Evolutionary conservation across 495 filamentous ascomycete genomes (phyloP), one percentile per base, ranked within the genome.

Genomic region (Parathielavia appendiculata): DNA sequence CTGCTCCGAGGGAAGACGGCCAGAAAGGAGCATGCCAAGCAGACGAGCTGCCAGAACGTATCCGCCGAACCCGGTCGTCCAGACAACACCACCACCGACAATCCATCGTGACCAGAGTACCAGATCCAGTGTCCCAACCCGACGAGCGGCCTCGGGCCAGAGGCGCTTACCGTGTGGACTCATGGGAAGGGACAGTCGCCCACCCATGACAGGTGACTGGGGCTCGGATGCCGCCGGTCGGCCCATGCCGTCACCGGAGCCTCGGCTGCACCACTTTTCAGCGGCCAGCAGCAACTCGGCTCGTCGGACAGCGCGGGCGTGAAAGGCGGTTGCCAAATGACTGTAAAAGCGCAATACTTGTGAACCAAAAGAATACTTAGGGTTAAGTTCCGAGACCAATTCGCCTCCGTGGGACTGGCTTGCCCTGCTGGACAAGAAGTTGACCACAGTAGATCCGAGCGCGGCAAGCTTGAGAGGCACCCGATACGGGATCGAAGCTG

Each of bases 341-440:
- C 70, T 68, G 60, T 74, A 19, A 57, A 57, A 73, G 68, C 70
- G 73, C 72, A 77, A 75, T 63, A 71, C 78, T 79, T 57, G 60
- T 66, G 47, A 79, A 85, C 83, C 83, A 79, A 79, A 73, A 16
- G 64, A 71, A 68, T 68, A 67, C 74, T 83, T 89, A 89, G 86
- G 86, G 86, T 89, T 89, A 89, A 87, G 85, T 86, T 88, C 85
- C 84, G 78, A 82, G 69, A 71, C 73, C 73, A 74, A 75, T 80
- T 80, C 82, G 76, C 78, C 5, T 73, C 66, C 69, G 57, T 61
- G 69, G 60, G 66, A 57, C 65, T 68, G 68, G 66, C 56, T 61
- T 65, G 56, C 49, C 61, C 53, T 8, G 47, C 56, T 22, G 23
- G 38, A 45, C 40, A 38, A 45, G 54, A 43, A 55, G 16, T 39